A percentile compares a stretch with the other conserved stretches of the same genome.
Evolutionary conservation across 1,284 basidiomycete species (phyloP).

Genomic region (Apiotrichum montevideense): DNA sequence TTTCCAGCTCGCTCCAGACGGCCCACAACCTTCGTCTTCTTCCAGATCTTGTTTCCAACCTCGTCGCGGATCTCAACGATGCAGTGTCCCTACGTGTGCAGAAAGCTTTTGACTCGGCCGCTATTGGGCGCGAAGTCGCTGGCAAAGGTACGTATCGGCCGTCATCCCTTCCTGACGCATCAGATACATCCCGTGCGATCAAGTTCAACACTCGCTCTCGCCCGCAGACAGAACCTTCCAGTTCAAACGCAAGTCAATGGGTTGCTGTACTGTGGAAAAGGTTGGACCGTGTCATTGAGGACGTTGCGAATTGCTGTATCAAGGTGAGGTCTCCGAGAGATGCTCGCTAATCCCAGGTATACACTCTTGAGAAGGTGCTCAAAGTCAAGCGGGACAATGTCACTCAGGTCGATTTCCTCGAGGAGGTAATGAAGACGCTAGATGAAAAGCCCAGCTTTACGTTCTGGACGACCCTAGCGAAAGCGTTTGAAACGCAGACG

Average conservation of each 20-base stretch:
- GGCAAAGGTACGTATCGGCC: slow-evolving; percentile 56
- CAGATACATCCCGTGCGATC: slow-evolving; percentile 20
- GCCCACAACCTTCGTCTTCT: slow-evolving; percentile 85
- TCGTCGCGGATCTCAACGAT: slow-evolving; percentile 74
- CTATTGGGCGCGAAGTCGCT: slow-evolving; percentile 73
- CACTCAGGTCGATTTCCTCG: slow-evolving; percentile 73
- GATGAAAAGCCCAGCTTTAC: slow-evolving; percentile 83
- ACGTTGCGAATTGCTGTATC: slow-evolving; percentile 82
- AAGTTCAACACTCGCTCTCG: slow-evolving; percentile 48
- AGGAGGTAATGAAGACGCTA: slow-evolving; percentile 83
- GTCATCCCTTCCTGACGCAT: background rate
- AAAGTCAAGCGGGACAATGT: slow-evolving; percentile 75
- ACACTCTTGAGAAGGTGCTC: slow-evolving; percentile 88
- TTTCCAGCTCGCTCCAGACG: slow-evolving; percentile 87
- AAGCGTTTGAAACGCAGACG: slow-evolving; percentile 70
- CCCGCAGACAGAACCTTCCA: slow-evolving; percentile 71
- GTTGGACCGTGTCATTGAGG: slow-evolving; percentile 75
- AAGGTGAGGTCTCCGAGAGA: slow-evolving; percentile 55
- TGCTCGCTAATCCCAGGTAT: slow-evolving; percentile 59
- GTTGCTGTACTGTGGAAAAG: slow-evolving; percentile 71
- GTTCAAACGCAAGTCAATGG: slow-evolving; percentile 73
- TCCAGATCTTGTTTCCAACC: slow-evolving; percentile 70
- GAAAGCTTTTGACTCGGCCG: slow-evolving; percentile 74
- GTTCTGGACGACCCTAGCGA: slow-evolving; percentile 82
- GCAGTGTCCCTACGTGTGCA: slow-evolving; percentile 74